Percentiles rank a stretch among this genome's conserved stretches.
phyloP scores from a whole-genome alignment of 1,284 basidiomycete species.

The Omphalotus olearius region DNA sequence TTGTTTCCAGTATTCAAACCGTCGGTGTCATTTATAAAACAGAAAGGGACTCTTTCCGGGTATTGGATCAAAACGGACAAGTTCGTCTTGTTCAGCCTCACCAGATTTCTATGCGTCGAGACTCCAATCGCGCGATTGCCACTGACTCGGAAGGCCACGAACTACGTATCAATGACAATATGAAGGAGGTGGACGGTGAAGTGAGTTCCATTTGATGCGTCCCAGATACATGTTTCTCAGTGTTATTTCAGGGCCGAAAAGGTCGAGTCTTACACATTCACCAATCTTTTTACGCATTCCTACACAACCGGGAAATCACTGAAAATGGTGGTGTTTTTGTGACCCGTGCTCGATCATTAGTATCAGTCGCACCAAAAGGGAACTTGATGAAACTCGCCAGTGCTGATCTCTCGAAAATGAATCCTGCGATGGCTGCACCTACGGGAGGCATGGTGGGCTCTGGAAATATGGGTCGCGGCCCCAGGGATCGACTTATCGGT shows the following conservation, averaged over 20 bases:
- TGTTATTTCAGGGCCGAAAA: slow-evolving; percentile 63
- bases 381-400: slow-evolving; percentile 57
- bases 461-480: slow-evolving; percentile 65
- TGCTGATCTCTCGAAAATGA: slow-evolving; percentile 93
- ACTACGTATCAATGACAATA: slow-evolving; percentile 81
- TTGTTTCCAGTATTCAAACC: slow-evolving; percentile 68
- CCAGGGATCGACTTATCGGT: slow-evolving; percentile 82
- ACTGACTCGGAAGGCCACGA: slow-evolving; percentile 88
- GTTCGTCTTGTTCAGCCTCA: slow-evolving; percentile 89
- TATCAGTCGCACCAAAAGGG: slow-evolving; percentile 83
- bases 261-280: slow-evolving; percentile 94
- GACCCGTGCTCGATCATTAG: slow-evolving; percentile 74
- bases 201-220: slow-evolving; percentile 37
- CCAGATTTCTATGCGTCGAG: slow-evolving; percentile 90
- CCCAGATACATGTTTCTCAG: slow-evolving; percentile 1
- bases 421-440: slow-evolving; percentile 71
- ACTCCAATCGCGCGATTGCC: slow-evolving; percentile 83
- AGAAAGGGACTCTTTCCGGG: slow-evolving; percentile 91
- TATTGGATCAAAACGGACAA: slow-evolving; percentile 92
- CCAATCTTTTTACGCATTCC: slow-evolving; percentile 91
- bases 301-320: slow-evolving; percentile 86
- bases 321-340: slow-evolving; percentile 97
- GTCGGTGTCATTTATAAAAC: slow-evolving; percentile 98
- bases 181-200: slow-evolving; percentile 91
- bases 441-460: slow-evolving; percentile 82